Evolutionary conservation across 768 basidiomycete genomes (phyloP), one percentile per base, ranked within the genome.

Genomic region (Trametes cingulata): DNA sequence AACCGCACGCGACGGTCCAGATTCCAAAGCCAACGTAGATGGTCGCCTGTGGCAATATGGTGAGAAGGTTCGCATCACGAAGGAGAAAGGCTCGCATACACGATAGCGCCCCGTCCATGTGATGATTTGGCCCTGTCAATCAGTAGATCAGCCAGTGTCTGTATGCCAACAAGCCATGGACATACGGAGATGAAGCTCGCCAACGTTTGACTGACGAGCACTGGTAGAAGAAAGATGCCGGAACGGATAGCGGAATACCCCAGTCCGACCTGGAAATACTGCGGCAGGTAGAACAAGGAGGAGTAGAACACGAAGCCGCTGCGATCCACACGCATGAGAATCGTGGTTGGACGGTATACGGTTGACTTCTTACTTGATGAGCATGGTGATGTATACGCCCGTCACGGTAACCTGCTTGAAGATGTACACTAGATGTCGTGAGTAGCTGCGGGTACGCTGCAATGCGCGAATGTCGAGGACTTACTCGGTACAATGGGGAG

Each of bases 211-310:
- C 82, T 82, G 17, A 88, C 75, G 12, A 91, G 78, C 19, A 90
- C 75, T 0, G 90, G 89, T 9, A 93, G 80, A 0, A 91, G 77
- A 65, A 90, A 85, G 2, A 89, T 72, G 0, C 84, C 85, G 2
- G 81, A 82, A 68, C 77, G 81, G 42, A 90, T 83, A 0, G 90
- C 85, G 8, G 82, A 80, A 61, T 82, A 84, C 5, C 84, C 85
- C n/a, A 86, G 72, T 3, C 82, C 86, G 9, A 89, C 82, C 73
- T 91, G 89, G 73, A 90, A 88, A 69, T 83, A 90, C 63, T 88
- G 85, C 1, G 91, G 89, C 0, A 91, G 78, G 66, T 89, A 90
- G 70, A 84, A 90, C 13, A 88, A 68, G 9, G 86, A 80, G 17
- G 83, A 86, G 71, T 81, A 85, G 69, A 84, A 85, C 2, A 85